Base-by-base conservation (phyloP, 1,139 yeast species). In the Meyerozyma carpophila region DNA sequence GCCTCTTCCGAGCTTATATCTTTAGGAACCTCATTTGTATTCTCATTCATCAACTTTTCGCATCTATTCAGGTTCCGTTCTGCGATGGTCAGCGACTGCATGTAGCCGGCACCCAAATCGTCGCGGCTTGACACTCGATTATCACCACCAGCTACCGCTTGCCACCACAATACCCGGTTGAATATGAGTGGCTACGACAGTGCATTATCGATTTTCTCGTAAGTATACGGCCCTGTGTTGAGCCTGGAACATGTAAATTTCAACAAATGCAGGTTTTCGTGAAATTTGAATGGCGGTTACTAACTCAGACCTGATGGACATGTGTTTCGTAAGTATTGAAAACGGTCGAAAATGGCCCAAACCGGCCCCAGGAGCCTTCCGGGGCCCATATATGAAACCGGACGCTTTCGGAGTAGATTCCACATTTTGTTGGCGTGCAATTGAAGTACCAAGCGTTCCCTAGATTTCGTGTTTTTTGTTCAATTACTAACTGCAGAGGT, bases 161-260 rank as follows among this genome's bases (percentile, higher is more conserved):
- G 37, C 41, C 27, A 27, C 39, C 36, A 42, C 20, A 8, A 8
- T 8, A 31, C 20, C 16, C 20, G 9, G 34, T 13, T 31, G 21
- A 43, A 51, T 42, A 88, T 93, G 98, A 88, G 97, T 77, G 98
- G 98, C 50, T 93, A 93, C 96, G 98, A 93, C 70, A 84, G 98
- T 79, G 98, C 98, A 49, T 80, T 93, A 60, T 91, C 98, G 48
- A 95, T 93, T 66, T 93, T 93, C 72, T 89, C 96, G 86, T 85
- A 81, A 59, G 91, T 81, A 37, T 8, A 9, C 13, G 6, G 14
- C 11, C 4, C 38, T 24, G 11, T 27, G 29, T 11, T 27, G 29
- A 7, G 8, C 4, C 24, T 21, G 24, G 4, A 21, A 21, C 8
- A 21, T 21, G 4, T 5, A 21, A 21, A 21, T 5, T 5, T 8